Conservation (phyloP, 768 basidiomycete species). For the Hygrophoropsis aurantiaca region DNA sequence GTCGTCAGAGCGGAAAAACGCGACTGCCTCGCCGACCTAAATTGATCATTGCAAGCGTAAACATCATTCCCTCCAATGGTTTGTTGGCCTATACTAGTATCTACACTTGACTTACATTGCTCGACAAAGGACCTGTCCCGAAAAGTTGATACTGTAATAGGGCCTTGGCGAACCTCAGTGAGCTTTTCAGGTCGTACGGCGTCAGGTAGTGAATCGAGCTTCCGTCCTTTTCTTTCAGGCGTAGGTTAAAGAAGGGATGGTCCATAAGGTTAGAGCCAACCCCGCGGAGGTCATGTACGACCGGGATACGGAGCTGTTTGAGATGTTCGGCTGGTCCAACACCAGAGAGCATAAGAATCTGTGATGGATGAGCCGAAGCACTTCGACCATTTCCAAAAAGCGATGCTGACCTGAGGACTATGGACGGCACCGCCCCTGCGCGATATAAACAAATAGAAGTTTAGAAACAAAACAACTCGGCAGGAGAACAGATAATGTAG, state of each 20-base stretch:
- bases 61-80: too few relatives aligned
- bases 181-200: slow-evolving; percentile 17
- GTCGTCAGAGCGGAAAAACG: slow-evolving; percentile 34
- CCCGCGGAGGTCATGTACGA: slow-evolving; percentile 63
- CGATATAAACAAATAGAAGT: background rate
- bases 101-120: slow-evolving; percentile 42
- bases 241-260: slow-evolving; percentile 56
- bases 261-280: slow-evolving; percentile 77
- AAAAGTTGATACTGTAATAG: slow-evolving; percentile 42
- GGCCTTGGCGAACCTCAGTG: slow-evolving; percentile 30
- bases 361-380: slow-evolving; percentile 6
- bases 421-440: slow-evolving; percentile 61
- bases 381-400: background rate
- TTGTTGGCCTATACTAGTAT: background rate
- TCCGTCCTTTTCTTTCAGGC: slow-evolving; percentile 51
- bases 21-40: slow-evolving; percentile 26
- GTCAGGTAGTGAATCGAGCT: slow-evolving; percentile 40
- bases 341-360: slow-evolving; percentile 74
- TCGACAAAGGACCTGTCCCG: slow-evolving; percentile 49
- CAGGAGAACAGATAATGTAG: background rate
- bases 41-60: background rate
- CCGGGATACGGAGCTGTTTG: slow-evolving; percentile 47
- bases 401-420: slow-evolving; percentile 47
- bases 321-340: slow-evolving; percentile 68
- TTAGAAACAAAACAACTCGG: too few relatives aligned